phyloP scores from a whole-genome alignment of 129 eudicot genomes.

The Silybum marianum region DNA sequence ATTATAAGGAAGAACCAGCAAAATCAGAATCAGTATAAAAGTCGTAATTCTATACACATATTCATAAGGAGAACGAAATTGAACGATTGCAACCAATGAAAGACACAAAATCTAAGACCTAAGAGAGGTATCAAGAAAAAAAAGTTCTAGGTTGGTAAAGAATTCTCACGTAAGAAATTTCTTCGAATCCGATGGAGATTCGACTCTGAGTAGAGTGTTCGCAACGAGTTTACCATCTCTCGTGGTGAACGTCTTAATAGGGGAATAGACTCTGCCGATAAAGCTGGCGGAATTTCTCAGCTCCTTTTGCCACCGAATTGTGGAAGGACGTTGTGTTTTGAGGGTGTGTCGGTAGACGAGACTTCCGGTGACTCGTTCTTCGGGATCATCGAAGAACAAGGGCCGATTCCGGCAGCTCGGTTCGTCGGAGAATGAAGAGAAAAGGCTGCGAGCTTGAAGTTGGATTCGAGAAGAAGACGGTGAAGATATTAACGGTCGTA shows the following conservation, averaged over 20 bases:
- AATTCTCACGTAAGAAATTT: constrained; percentile 34
- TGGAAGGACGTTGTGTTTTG: constrained; percentile 58
- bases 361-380: constrained; percentile 32
- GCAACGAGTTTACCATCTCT: constrained; percentile 18
- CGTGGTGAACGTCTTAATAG: constrained; percentile 16
- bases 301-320: constrained; percentile 29
- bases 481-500: neutral
- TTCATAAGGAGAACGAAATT: too few relatives aligned
- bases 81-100: too few relatives aligned
- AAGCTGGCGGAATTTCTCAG: constrained; percentile 55
- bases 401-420: neutral
- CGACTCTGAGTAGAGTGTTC: constrained; percentile 42
- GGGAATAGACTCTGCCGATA: constrained; percentile 50
- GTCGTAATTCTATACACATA: too few relatives aligned
- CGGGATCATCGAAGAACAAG: constrained; percentile 14
- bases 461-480: neutral
- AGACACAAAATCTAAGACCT: too few relatives aligned
- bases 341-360: constrained; percentile 50
- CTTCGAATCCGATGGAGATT: constrained; percentile 30
- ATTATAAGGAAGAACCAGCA: too few relatives aligned
- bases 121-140: too few relatives aligned
- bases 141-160: neutral
- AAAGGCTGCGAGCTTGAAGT: constrained; percentile 5
- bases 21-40: too few relatives aligned
- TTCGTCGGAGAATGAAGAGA: constrained; percentile 22